phyloP scores from a whole-genome alignment of 495 filamentous ascomycete species.

The Acidomyces sp. region DNA sequence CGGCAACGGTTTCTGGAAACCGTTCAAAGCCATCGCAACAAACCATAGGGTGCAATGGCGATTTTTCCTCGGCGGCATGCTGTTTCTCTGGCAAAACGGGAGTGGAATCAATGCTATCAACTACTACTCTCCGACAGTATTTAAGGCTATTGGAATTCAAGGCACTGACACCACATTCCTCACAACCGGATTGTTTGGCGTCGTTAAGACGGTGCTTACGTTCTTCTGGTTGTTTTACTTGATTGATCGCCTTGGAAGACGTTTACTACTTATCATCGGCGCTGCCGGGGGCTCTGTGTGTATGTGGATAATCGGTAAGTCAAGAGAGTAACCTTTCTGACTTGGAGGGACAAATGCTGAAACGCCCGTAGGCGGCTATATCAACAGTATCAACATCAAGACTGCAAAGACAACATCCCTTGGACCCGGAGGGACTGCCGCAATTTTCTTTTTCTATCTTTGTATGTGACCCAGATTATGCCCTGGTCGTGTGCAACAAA shows the following conservation, averaged over 20 bases:
- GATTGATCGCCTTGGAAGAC: constrained; percentile 46
- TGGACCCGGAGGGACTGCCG: constrained; percentile 47
- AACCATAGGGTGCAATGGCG: constrained; percentile 42
- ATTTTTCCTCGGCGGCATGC: constrained; percentile 52
- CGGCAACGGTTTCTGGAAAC: constrained; percentile 54
- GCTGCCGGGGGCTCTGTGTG: constrained; percentile 41
- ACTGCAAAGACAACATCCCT: constrained; percentile 30
- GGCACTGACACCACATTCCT: constrained; percentile 38
- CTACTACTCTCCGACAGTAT: constrained; percentile 49
- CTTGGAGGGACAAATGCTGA: not conserved
- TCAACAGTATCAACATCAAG: constrained; percentile 37
- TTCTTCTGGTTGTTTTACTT: constrained; percentile 44
- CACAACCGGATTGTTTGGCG: constrained; percentile 40
- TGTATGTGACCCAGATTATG: too few species aligned
- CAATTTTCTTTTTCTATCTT: constrained; percentile 69
- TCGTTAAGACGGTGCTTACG: constrained; percentile 47
- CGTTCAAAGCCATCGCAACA: constrained; percentile 43
- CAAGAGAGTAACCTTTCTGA: not conserved
- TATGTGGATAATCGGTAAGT: constrained; percentile 43
- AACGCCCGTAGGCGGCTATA: constrained; percentile 21
- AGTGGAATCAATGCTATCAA: constrained; percentile 54
- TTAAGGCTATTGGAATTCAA: constrained; percentile 44
- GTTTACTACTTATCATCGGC: constrained; percentile 42
- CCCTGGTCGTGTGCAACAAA: too few species aligned
- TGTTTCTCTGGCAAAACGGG: constrained; percentile 56